Evolutionary conservation across 2,329 filamentous ascomycete genomes (phyloP).

Genomic region (Xylariaceae sp.): DNA sequence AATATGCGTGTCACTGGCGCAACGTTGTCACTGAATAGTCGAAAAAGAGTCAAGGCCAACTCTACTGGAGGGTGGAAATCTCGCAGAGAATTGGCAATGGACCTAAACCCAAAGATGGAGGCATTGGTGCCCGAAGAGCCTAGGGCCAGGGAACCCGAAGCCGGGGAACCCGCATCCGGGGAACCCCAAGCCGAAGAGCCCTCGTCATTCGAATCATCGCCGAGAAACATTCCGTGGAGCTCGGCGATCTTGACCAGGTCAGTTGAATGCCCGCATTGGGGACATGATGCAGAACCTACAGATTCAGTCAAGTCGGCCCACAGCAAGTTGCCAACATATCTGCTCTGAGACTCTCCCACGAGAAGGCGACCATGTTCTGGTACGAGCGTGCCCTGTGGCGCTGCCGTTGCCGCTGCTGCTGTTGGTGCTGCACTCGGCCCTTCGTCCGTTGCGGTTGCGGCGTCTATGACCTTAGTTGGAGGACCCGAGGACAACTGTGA

Average conservation of each 20-base stretch:
- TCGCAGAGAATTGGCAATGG: slow-evolving; percentile 22
- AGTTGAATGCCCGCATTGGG: slow-evolving; percentile 1
- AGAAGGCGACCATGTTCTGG: slow-evolving; percentile 15
- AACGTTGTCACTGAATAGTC: slow-evolving; percentile 25
- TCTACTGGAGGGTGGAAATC: slow-evolving; percentile 21
- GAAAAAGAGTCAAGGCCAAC: slow-evolving; percentile 21
- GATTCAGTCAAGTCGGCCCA: slow-evolving; percentile 29
- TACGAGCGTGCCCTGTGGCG: slow-evolving; percentile 1
- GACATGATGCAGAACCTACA: slow-evolving; percentile 16
- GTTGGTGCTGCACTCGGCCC: not conserved
- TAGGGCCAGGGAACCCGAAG: slow-evolving; percentile 2
- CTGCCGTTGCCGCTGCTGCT: not conserved
- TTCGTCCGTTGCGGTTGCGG: too few relatives aligned
- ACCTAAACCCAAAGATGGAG: slow-evolving; percentile 22
- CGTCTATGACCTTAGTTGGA: too few relatives aligned
- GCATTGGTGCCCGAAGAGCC: slow-evolving; percentile 16
- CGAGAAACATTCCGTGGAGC: slow-evolving; percentile 21
- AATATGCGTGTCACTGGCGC: slow-evolving; percentile 26
- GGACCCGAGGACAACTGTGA: not conserved
- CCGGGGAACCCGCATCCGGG: slow-evolving; percentile 5
- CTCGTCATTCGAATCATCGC: slow-evolving; percentile 8
- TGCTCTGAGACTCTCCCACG: slow-evolving; percentile 17
- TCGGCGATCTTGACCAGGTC: slow-evolving; percentile 16
- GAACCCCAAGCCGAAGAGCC: slow-evolving; percentile 4
- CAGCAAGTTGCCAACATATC: slow-evolving; percentile 22